Conservation (phyloP, 2,329 filamentous ascomycete species). For the Neonectria ditissima region DNA sequence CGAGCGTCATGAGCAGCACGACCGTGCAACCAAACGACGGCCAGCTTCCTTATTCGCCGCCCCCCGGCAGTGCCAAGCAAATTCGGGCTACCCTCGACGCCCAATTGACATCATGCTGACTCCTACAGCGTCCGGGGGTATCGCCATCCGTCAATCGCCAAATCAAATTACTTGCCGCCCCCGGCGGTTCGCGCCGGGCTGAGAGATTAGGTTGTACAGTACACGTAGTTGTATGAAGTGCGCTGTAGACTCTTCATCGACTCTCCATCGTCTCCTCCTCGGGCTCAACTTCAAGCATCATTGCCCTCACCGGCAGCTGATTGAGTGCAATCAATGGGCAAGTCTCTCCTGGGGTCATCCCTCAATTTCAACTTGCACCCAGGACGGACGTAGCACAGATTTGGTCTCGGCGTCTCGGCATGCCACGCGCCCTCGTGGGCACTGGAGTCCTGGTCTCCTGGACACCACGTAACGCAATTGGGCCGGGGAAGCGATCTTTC, state of each 20-base stretch:
- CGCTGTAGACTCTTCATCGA: not conserved
- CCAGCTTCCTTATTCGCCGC: constrained; percentile 38
- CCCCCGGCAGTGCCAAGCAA: constrained; percentile 30
- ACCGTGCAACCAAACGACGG: constrained; percentile 17
- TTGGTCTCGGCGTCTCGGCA: constrained; percentile 35
- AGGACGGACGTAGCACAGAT: constrained; percentile 29
- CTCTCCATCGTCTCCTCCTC: not conserved
- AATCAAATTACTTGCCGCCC: constrained; percentile 23
- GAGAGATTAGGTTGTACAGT: not conserved
- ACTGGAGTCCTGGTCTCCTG: not conserved
- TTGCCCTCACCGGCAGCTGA: constrained; percentile 27
- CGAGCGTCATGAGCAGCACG: constrained; percentile 27
- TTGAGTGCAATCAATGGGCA: constrained; percentile 22
- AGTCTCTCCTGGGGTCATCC: constrained; percentile 34
- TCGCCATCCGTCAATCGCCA: constrained; percentile 21
- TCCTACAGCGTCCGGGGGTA: constrained; percentile 21
- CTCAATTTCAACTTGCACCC: constrained; percentile 39
- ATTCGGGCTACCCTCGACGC: constrained; percentile 32
- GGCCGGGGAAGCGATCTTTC: constrained; percentile 25
- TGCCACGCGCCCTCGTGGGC: constrained; percentile 36
- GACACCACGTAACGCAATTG: constrained; percentile 24
- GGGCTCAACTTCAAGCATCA: constrained; percentile 1
- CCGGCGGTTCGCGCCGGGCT: constrained; percentile 1
- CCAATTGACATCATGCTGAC: constrained; percentile 44
- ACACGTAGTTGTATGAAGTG: no score